A percentile compares a stretch with the other conserved stretches of the same genome.
Evolutionary conservation across 257 asterid genomes (phyloP).

Genomic region (Ocimum tenuiflorum): DNA sequence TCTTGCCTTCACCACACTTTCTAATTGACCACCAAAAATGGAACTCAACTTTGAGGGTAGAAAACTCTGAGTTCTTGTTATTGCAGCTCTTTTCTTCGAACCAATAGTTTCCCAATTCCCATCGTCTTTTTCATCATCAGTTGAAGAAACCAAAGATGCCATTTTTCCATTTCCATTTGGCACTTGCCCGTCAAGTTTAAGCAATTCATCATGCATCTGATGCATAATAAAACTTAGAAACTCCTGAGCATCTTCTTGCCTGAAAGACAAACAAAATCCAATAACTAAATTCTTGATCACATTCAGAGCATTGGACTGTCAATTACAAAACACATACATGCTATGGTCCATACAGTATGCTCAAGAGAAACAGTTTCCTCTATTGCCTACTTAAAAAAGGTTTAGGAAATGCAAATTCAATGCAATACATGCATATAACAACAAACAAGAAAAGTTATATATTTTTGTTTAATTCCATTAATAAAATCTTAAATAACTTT

Average conservation of each 20-base stretch:
- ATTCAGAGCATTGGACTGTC: slow-evolving; percentile 7
- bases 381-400: neutral
- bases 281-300: slow-evolving; percentile 5
- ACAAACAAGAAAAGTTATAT: neutral
- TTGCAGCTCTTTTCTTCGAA: slow-evolving; percentile 55
- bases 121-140: slow-evolving; percentile 51
- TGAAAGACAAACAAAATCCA: slow-evolving; percentile 29
- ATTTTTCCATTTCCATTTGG: slow-evolving; percentile 43
- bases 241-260: slow-evolving; percentile 95
- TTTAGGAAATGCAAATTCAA: neutral
- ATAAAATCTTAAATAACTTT: neutral
- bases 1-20: slow-evolving; percentile 75
- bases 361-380: neutral
- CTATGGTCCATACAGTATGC: slow-evolving; percentile 6
- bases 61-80: slow-evolving; percentile 75
- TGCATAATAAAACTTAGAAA: slow-evolving; percentile 80
- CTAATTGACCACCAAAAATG: slow-evolving; percentile 73
- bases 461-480: neutral
- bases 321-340: neutral
- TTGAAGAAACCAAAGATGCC: slow-evolving; percentile 53
- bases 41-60: slow-evolving; percentile 67
- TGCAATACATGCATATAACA: neutral
- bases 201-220: slow-evolving; percentile 91
- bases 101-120: slow-evolving; percentile 74
- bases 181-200: slow-evolving; percentile 56